Conservation (phyloP, 805 yeast species). For the Torulaspora quercuum region DNA sequence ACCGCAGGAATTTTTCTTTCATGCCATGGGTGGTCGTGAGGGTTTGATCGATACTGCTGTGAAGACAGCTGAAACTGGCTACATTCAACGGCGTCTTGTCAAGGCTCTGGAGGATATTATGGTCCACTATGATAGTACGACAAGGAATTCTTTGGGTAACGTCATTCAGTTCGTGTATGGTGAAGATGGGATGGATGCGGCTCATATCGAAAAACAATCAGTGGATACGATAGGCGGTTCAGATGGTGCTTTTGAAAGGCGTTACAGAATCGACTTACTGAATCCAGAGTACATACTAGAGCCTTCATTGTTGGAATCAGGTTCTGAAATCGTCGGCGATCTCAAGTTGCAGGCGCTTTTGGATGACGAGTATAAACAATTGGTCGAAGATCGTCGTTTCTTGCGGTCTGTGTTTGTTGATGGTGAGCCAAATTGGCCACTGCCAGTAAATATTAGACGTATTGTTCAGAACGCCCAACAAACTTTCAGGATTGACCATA, state of each 20-base stretch:
- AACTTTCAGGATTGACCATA: constrained; percentile 88
- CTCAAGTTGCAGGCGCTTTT: constrained; percentile 72
- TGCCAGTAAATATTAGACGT: constrained; percentile 96
- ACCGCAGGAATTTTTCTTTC: constrained; percentile 98
- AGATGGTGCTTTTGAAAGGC: constrained; percentile 71
- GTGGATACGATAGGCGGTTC: constrained; percentile 95
- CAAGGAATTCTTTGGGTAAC: constrained; percentile 96
- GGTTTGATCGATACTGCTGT: constrained; percentile 99
- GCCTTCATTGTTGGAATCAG: constrained; percentile 78
- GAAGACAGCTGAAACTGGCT: constrained; percentile 98
- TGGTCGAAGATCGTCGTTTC: constrained; percentile 69
- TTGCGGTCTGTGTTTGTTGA: constrained; percentile 82
- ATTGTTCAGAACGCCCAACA: constrained; percentile 96
- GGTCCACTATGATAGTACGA: constrained; percentile 98
- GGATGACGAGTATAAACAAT: constrained; percentile 81
- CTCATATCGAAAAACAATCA: constrained; percentile 94
- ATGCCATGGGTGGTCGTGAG: constrained; percentile 99
- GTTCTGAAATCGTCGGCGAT: constrained; percentile 87
- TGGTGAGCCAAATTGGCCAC: constrained; percentile 96
- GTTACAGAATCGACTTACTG: constrained; percentile 84
- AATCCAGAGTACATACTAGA: constrained; percentile 59
- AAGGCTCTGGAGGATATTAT: constrained; percentile 95
- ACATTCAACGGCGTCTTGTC: constrained; percentile 95
- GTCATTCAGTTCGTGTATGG: constrained; percentile 95
- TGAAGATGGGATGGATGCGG: constrained; percentile 98